Base-by-base conservation (phyloP, 2,329 filamentous ascomycete species). In the Cladosporium sp. region DNA sequence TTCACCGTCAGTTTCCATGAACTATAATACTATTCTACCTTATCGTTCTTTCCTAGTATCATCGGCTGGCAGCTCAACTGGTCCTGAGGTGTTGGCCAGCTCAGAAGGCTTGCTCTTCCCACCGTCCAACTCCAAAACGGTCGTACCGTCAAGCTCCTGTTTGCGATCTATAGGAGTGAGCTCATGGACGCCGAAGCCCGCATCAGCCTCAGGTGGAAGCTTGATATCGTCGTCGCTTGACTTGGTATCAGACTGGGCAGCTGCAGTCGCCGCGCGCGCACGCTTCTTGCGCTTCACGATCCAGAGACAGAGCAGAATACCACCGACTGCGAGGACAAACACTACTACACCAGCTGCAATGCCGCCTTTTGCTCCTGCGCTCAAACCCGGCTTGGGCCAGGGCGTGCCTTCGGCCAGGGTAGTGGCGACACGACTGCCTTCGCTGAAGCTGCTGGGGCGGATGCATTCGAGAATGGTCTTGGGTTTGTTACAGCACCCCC, bases 61-160 rank as follows among this genome's bases (percentile, higher is more conserved):
- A 1, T 84, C 58, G 11, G 43, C 28, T 3, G 58, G 26, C 7
- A 61, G 28, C 39, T 61, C 46, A 4, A 36, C 58, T 10, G 58
- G 58, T 21, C 11, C 28, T 8, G 46, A n/a, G n/a, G 39, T 60
- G 14, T 32, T 51, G 10, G 58, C 43, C 21, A 61, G 43, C 46
- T 61, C 58, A 34, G 30, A 36, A 51, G 46, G 25, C 23, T 36
- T 51, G 11, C 21, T 21, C 5, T 11, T 16, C 7, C 28, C 58
- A 16, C 30, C 46, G 16, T 28, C 46, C n/a, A 61, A 23, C 16
- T 61, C 58, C 2, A 21, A 49, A 3, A 61, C 58, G 2, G 6
- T 18, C 8, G 30, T 30, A 21, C 28, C 34, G 5, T 53, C 58
- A 25, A 61, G 8, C 13, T 61, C 58, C 5, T 28, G 43, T 16